Evolutionary conservation across 192 early-diverging fungal genomes (phyloP).

Genomic region (Chytriomyces sp.): DNA sequence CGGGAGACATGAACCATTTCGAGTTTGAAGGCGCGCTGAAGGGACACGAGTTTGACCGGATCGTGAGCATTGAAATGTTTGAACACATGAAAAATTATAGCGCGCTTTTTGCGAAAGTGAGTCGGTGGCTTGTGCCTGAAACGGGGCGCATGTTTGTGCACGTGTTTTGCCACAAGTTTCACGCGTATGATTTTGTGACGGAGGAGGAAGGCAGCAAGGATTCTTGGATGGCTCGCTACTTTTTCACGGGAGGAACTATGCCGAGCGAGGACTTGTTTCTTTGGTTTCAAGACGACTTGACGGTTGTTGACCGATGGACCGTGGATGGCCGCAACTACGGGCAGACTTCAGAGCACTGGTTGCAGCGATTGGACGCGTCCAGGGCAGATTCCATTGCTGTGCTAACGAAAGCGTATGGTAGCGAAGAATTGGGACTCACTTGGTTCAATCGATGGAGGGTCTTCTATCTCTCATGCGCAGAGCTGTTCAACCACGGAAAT

Average conservation of each 20-base stretch:
- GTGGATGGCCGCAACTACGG: conserved; percentile 67
- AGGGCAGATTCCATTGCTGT: conserved; percentile 46
- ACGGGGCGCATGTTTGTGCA: conserved; percentile 69
- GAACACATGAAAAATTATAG: conserved; percentile 73
- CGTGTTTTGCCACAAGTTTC: conserved; percentile 59
- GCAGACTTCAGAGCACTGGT: conserved; percentile 62
- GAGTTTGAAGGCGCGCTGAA: conserved; percentile 41
- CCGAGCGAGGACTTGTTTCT: conserved; percentile 58
- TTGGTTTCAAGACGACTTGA: conserved; percentile 63
- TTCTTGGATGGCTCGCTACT: conserved; percentile 61
- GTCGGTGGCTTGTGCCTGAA: conserved; percentile 59
- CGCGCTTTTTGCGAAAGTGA: conserved; percentile 58
- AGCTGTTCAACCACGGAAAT: conserved; percentile 60
- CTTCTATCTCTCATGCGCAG: conserved; percentile 63
- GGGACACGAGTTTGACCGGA: conserved; percentile 51
- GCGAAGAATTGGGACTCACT: conserved; percentile 36
- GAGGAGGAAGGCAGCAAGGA: conserved; percentile 48
- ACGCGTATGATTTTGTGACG: conserved; percentile 66
- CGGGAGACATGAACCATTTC: conserved; percentile 61
- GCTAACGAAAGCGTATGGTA: conserved; percentile 58
- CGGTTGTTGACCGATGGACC: conserved; percentile 61
- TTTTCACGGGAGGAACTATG: conserved; percentile 71
- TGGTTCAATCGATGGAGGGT: conserved; percentile 72
- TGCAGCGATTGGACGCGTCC: conserved; percentile 54
- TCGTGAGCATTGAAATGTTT: conserved; percentile 66